Base-by-base conservation (phyloP, 192 early-diverging fungal genomes). In the Umbelopsis ramanniana region DNA sequence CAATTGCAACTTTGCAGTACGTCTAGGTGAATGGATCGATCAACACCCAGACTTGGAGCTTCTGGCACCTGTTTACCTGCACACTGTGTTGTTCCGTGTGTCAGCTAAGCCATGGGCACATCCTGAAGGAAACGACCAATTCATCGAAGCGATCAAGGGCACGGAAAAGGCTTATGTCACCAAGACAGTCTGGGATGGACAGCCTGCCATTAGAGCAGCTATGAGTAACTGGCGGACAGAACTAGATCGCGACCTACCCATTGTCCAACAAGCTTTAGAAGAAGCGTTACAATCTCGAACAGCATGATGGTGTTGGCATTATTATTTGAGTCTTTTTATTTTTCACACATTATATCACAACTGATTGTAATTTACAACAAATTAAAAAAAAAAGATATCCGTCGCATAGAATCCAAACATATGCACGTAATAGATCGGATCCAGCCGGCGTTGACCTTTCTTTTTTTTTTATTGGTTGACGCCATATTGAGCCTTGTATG, bases 401-500 rank as follows among this genome's bases (percentile, higher is more conserved):
- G 40, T 43, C 40, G 11, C 40, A 6, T 43, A 43, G 40, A 43
- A 12, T 43, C 40, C 11, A 7, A 43, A 11, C 2, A 43, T 43
- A 43, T 43, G 53, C 26, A 24, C n/a, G n/a, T n/a, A n/a, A n/a
- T 24, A 54, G 22, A 54, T 54, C 15, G 43, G 74, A 46, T 21
- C 15, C 17, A 50, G 48, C 48, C 1, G 48, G 29, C 29, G 29
- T 29, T 29, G 3, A 1, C 29, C 3, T 29, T 29, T 29, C 3
- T 29, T 29, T 29, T 29, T 29, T 29, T 29, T 29, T 70, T 76
- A 74, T 60, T 85, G 76, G 72, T 86, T 83, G 60, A 94, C 89
- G n/a, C 96, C 96, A 73, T 93, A 97, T 74, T 89, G 78, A 54
- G 81, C 78, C 72, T 93, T 89, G 78, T 99, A 99, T 66, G 81